Evolutionary conservation across 2,329 filamentous ascomycete species (phyloP), one percentile per base, ranked within the genome.

Genomic region (Xylariales sp.): DNA sequence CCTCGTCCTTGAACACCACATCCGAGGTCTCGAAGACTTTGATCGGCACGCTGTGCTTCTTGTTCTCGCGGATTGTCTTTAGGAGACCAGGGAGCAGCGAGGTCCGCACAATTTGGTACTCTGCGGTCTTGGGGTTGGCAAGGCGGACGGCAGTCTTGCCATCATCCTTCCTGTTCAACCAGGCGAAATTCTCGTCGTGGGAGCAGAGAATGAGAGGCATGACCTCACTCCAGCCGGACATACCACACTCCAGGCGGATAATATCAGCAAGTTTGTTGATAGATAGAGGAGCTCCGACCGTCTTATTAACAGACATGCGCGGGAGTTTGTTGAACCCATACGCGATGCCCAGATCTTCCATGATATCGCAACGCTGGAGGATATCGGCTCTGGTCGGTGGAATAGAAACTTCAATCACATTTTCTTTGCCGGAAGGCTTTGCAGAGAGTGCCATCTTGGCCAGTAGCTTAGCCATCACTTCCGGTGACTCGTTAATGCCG

Each of bases 271-370:
- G 83, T 67, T 96, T 97, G 75, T 98, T 98, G 65, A 98, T 84
- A 43, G 81, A 78, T 8, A 97, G 74, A 8, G 90, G 88, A 40
- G 88, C 85, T 32, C 88, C 94, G 44, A 96, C 85, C 17, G 86
- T 85, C 57, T 89, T 90, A 62, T 83, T 89, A 7, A 90, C 89
- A 55, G 91, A 88, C 33, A 84, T 81, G 37, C 89, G 83, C 1
- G 91, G 90, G 14, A 98, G 82, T 46, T 86, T 88, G 74, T 98
- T 98, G 77, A 95, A 98, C 48, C 94, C 93, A 62, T 97, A 96
- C 37, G 88, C 89, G 48, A 98, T 93, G 28, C 89, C 93, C 15
- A 94, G 83, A 59, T 98, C 94, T 67, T 98, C 93, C 91, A 98
- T 98, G 50, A 98, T 87, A 60, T 98, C 93, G 53, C 89, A 94